phyloP scores from a whole-genome alignment of 2,329 filamentous ascomycete genomes.

The Zarea fungicola region DNA sequence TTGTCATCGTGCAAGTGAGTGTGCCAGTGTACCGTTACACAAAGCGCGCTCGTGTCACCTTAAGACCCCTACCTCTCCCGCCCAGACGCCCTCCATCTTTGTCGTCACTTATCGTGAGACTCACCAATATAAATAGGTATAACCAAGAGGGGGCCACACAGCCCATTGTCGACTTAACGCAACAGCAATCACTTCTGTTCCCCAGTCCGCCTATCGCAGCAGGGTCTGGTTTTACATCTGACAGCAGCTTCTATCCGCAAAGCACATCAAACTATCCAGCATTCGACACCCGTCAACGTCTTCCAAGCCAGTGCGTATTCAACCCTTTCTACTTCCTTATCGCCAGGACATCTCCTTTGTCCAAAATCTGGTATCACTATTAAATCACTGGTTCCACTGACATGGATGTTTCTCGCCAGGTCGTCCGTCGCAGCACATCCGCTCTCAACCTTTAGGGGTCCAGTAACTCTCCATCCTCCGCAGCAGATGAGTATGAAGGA shows the following conservation, averaged over 20 bases:
- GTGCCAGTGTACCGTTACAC: background rate
- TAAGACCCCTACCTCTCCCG: background rate
- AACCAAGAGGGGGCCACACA: background rate
- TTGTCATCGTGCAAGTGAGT: background rate
- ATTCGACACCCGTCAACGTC: background rate
- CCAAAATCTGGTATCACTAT: background rate
- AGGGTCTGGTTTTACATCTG: too few species aligned
- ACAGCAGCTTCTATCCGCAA: background rate
- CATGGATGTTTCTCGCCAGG: background rate
- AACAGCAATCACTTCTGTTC: too few species aligned
- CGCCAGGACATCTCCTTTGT: too few species aligned
- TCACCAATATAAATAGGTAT: conserved; percentile 3
- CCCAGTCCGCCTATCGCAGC: too few species aligned
- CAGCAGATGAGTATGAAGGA: background rate
- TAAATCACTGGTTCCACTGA: background rate
- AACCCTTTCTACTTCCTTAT: background rate
- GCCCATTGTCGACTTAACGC: too few species aligned
- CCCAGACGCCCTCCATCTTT: background rate
- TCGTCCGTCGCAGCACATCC: background rate
- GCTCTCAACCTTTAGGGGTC: background rate
- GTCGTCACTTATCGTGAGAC: conserved; percentile 1
- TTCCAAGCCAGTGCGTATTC: background rate
- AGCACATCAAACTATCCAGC: background rate
- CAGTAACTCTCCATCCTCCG: background rate
- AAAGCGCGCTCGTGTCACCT: conserved; percentile 1